Evolutionary conservation across 2,329 filamentous ascomycete genomes (phyloP).

Genomic region (Apiospora sp.): DNA sequence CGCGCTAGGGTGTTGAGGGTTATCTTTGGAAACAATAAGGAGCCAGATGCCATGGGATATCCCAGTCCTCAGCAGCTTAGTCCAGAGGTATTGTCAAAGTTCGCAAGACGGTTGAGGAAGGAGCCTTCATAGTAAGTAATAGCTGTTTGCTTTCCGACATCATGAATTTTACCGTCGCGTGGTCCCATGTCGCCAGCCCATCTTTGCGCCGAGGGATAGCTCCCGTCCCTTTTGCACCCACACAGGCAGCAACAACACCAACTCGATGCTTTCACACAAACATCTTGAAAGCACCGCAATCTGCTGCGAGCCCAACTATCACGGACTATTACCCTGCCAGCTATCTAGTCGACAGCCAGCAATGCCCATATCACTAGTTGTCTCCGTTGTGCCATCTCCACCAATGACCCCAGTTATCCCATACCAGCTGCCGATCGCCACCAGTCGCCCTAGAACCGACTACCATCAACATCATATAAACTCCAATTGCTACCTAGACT

Average conservation of each 20-base stretch:
- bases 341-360: background rate
- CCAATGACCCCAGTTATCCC: background rate
- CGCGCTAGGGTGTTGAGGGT: slow-evolving; percentile 10
- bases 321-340: background rate
- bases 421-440: background rate
- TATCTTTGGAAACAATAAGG: slow-evolving; percentile 7
- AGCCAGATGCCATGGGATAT: slow-evolving; percentile 22
- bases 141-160: background rate
- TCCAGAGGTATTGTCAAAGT: slow-evolving; percentile 14
- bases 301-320: background rate
- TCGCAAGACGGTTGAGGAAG: slow-evolving; percentile 9
- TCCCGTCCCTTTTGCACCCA: background rate
- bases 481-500: background rate
- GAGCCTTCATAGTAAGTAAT: slow-evolving; percentile 9
- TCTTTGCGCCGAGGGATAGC: slow-evolving; percentile 11
- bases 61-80: slow-evolving; percentile 17
- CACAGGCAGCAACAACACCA: background rate
- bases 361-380: background rate
- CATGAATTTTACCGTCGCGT: background rate
- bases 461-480: background rate
- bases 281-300: background rate
- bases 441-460: background rate
- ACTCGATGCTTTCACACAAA: background rate
- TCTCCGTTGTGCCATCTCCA: background rate
- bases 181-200: background rate